Evolutionary conservation across 768 basidiomycete genomes (phyloP).

Genomic region (Pisolithus marmoratus): DNA sequence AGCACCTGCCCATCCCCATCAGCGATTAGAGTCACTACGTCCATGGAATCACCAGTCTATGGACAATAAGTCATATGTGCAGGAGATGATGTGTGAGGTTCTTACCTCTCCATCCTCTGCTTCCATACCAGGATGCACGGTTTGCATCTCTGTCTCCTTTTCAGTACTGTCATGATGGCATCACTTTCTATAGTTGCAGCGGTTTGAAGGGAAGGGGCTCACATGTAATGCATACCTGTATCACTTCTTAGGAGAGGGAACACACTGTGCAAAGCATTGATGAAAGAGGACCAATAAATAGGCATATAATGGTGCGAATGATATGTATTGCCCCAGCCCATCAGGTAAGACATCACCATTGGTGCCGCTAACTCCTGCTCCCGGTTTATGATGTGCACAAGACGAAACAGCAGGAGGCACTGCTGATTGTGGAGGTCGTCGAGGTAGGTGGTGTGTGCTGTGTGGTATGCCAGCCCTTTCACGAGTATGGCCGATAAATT

Average conservation of each 20-base stretch:
- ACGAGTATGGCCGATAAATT: slow-evolving; percentile 35
- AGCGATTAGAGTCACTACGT: too few species aligned
- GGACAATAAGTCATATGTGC: too few species aligned
- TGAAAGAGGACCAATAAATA: slow-evolving; percentile 29
- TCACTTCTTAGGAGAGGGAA: too few species aligned
- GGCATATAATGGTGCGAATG: slow-evolving; percentile 32
- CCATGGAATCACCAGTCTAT: too few species aligned
- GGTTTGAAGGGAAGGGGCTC: too few species aligned
- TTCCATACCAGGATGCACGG: not conserved
- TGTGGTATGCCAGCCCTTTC: slow-evolving; percentile 27
- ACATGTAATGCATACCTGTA: too few species aligned
- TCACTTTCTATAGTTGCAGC: too few species aligned
- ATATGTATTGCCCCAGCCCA: slow-evolving; percentile 38
- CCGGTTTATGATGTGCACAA: slow-evolving; percentile 27
- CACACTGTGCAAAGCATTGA: slow-evolving; percentile 6
- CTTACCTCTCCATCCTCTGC: too few species aligned
- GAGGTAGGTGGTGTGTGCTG: slow-evolving; percentile 1
- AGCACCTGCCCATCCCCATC: too few species aligned
- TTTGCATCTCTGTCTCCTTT: too few species aligned
- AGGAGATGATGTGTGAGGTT: too few species aligned
- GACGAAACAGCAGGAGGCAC: slow-evolving; percentile 24
- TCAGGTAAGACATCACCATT: slow-evolving; percentile 36
- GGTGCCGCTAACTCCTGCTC: slow-evolving; percentile 36
- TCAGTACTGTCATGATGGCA: too few species aligned
- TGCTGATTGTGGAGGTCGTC: slow-evolving; percentile 17